Evolutionary conservation across 2,329 filamentous ascomycete species (phyloP).

Genomic region (Fusarium metavorans): DNA sequence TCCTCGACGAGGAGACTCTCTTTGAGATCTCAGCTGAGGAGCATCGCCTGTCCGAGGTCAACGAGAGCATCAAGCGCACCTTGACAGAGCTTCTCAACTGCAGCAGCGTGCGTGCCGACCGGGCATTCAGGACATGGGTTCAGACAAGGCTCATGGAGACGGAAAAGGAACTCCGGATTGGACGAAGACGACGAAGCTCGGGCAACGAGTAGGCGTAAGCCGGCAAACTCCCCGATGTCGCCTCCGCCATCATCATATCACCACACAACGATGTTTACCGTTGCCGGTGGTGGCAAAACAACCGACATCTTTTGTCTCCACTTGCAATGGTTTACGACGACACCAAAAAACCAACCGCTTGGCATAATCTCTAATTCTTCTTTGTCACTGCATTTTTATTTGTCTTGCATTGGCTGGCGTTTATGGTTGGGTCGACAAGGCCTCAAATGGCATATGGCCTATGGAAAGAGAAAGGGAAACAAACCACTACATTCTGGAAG

Average conservation of each 20-base stretch:
- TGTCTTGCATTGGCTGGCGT: constrained; percentile 39
- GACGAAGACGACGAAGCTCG: constrained; percentile 61
- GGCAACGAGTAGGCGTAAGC: constrained; percentile 41
- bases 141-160: constrained; percentile 71
- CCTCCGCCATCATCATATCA: constrained; percentile 19
- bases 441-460: constrained; percentile 5
- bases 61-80: constrained; percentile 71
- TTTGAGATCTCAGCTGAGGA: constrained; percentile 65
- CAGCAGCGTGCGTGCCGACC: constrained; percentile 64
- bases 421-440: constrained; percentile 11
- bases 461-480: constrained; percentile 15
- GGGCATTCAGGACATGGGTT: constrained; percentile 67
- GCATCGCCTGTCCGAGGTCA: constrained; percentile 66
- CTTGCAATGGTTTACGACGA: not conserved
- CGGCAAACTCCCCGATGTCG: not conserved
- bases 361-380: constrained; percentile 35
- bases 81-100: constrained; percentile 73
- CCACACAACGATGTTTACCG: constrained; percentile 5
- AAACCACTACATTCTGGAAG: constrained; percentile 9
- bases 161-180: constrained; percentile 68
- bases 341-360: not conserved
- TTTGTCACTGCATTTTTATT: constrained; percentile 8
- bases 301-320: constrained; percentile 1
- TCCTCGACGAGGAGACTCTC: constrained; percentile 61
- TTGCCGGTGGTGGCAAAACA: constrained; percentile 31